Conservation (phyloP, 208 protist species). For the Trypanosoma boissoni region DNA sequence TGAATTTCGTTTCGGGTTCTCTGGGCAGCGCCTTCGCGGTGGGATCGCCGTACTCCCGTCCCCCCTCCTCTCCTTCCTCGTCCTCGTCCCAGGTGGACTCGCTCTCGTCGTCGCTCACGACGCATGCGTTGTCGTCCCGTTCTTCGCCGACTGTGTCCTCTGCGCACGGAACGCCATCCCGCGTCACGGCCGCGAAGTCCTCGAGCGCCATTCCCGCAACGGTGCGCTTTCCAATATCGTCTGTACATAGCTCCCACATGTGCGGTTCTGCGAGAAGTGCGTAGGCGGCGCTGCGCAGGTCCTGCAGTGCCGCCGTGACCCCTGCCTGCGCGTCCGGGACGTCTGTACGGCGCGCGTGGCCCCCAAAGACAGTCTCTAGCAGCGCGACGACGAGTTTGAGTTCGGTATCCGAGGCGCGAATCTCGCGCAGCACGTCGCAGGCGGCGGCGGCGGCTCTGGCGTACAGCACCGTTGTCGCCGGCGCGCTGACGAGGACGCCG, state of each 20-base stretch:
- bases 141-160: no score
- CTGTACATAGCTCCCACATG: conserved; percentile 9
- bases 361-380: conserved; percentile 35
- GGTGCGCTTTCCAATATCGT: conserved; percentile 9
- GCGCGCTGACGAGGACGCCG: conserved; percentile 46
- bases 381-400: conserved; percentile 62
- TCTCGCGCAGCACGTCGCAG: conserved; percentile 43
- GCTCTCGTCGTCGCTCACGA: no score
- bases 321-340: not conserved
- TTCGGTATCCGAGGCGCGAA: conserved; percentile 40
- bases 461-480: conserved; percentile 36
- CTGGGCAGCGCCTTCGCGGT: no score
- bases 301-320: conserved; percentile 2
- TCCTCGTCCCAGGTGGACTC: not conserved
- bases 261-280: not conserved
- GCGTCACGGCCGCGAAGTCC: conserved; percentile 17
- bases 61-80: not conserved
- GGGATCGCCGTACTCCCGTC: not conserved
- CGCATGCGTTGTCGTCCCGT: no score
- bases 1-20: no score
- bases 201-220: conserved; percentile 7
- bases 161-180: conserved; percentile 8
- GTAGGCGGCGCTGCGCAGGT: conserved; percentile 20
- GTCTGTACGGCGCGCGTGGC: not conserved
- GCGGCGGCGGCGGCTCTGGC: conserved; percentile 44